Evolutionary conservation across 1,284 basidiomycete genomes (phyloP).

Genomic region (Pseudozyma pruni): DNA sequence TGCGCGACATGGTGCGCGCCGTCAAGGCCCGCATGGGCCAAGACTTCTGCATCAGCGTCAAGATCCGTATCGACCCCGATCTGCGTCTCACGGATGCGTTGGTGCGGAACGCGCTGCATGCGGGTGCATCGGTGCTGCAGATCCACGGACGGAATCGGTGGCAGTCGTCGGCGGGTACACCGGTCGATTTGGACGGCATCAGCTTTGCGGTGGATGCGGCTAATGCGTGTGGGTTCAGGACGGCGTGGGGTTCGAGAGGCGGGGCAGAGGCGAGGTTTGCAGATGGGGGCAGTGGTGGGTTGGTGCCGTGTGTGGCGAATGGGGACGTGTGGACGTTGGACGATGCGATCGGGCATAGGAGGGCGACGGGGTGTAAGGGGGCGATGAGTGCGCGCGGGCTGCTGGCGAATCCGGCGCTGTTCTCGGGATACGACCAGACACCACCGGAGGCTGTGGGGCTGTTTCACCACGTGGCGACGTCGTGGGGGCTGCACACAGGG

Average conservation of each 20-base stretch:
- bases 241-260: conserved; percentile 43
- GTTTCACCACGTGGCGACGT: conserved; percentile 71
- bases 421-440: conserved; percentile 71
- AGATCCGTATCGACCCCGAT: conserved; percentile 74
- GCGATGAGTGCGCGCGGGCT: conserved; percentile 75
- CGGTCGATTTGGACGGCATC: conserved; percentile 72
- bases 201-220: conserved; percentile 72
- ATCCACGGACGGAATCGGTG: conserved; percentile 74
- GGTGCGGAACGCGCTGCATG: conserved; percentile 70
- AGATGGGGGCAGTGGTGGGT: conserved; percentile 67
- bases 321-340: conserved; percentile 73
- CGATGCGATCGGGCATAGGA: conserved; percentile 71
- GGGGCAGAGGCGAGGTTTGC: conserved; percentile 40
- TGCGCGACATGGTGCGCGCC: conserved; percentile 72
- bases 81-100: conserved; percentile 71
- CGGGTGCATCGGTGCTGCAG: conserved; percentile 71
- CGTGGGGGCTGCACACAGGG: conserved; percentile 71
- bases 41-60: conserved; percentile 73
- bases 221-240: conserved; percentile 50
- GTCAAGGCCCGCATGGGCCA: conserved; percentile 72
- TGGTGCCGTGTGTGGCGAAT: conserved; percentile 73
- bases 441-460: conserved; percentile 71
- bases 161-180: conserved; percentile 71
- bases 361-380: conserved; percentile 71
- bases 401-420: conserved; percentile 74